Evolutionary conservation across 2,329 filamentous ascomycete genomes (phyloP).

Genomic region (Alternaria infectoria): DNA sequence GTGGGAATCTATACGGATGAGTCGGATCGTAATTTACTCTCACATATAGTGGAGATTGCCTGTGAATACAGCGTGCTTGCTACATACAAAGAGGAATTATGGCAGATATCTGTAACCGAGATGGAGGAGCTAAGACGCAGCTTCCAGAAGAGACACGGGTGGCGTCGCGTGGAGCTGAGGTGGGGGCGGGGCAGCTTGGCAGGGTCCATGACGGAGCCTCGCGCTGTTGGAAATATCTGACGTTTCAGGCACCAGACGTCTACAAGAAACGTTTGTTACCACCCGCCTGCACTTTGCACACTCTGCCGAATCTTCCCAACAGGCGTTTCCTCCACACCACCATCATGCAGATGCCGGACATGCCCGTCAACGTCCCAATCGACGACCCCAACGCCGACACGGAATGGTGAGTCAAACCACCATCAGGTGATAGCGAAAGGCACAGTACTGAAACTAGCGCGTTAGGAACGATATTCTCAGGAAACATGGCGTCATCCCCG

Average conservation of each 20-base stretch:
- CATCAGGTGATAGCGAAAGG: neutral
- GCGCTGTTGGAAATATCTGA: conserved; percentile 19
- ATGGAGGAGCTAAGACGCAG: neutral
- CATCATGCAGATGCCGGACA: conserved; percentile 55
- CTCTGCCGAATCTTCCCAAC: neutral
- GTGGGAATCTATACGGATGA: neutral
- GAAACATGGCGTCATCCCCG: conserved; percentile 96
- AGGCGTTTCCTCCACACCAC: neutral
- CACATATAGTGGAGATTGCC: neutral
- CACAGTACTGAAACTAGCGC: neutral
- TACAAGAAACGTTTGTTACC: neutral
- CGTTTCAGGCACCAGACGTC: conserved; percentile 18
- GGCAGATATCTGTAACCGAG: neutral
- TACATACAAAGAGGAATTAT: neutral
- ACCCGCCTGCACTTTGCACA: conserved; percentile 29
- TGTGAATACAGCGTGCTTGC: neutral
- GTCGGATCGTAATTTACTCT: neutral
- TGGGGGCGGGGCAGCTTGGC: conserved; percentile 33
- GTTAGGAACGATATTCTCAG: conserved; percentile 96
- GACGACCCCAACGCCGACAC: conserved; percentile 97
- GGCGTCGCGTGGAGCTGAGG: conserved; percentile 10
- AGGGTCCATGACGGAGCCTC: conserved; percentile 21
- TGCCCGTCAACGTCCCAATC: conserved; percentile 78
- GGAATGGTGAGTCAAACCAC: conserved; percentile 73
- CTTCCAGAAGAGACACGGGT: neutral